Conservation (phyloP, 2,329 filamentous ascomycete genomes). For the Hymenoscyphus albidus region DNA sequence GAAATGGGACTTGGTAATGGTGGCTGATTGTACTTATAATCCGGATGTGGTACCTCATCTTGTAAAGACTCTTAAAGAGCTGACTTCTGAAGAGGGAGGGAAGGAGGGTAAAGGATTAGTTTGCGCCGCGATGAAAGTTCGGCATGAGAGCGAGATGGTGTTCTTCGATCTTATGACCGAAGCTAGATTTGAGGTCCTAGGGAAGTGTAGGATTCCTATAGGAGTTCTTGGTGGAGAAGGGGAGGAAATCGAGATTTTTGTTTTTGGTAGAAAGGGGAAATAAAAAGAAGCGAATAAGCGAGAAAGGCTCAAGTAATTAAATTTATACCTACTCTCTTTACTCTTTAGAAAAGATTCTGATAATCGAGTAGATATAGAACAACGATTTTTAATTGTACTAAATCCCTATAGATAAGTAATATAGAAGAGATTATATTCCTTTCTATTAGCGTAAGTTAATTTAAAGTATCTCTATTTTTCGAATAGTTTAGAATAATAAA, state of each 20-base stretch:
- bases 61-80: constrained; percentile 50
- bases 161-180: constrained; percentile 60
- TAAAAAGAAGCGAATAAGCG: no score
- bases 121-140: constrained; percentile 63
- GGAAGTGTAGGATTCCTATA: constrained; percentile 17
- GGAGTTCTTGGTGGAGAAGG: constrained; percentile 26
- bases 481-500: no score
- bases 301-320: no score
- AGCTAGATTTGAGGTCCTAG: constrained; percentile 13
- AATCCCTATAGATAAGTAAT: no score
- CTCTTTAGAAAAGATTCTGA: no score
- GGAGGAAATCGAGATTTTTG: constrained; percentile 31
- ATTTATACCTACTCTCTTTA: no score
- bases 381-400: no score
- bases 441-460: no score
- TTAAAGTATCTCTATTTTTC: no score
- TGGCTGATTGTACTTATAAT: constrained; percentile 73
- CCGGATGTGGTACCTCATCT: constrained; percentile 61
- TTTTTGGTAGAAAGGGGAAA: constrained; percentile 19
- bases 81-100: constrained; percentile 8
- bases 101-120: constrained; percentile 19
- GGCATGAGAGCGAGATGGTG: constrained; percentile 61
- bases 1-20: constrained; percentile 55
- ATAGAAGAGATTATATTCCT: no score
- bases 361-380: no score